Evolutionary conservation across 192 early-diverging fungal genomes (phyloP).

Genomic region (Mortierella claussenii): DNA sequence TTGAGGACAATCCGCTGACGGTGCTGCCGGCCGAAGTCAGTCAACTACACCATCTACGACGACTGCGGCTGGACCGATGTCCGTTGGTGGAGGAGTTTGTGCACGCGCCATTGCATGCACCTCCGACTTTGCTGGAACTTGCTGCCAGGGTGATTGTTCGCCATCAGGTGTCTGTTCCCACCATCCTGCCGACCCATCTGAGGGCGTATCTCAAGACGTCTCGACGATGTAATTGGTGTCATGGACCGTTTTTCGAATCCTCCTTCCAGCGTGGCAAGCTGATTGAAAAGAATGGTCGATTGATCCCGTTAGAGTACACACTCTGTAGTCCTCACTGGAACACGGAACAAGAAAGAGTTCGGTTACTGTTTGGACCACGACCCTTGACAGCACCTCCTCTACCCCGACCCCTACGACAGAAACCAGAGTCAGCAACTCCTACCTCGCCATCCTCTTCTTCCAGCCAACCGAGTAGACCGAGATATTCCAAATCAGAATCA

Average conservation of each 20-base stretch:
- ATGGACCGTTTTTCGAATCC: constrained; percentile 80
- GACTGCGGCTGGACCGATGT: constrained; percentile 65
- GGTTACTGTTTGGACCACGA: constrained; percentile 69
- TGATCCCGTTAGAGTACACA: constrained; percentile 73
- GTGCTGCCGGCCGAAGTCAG: constrained; percentile 76
- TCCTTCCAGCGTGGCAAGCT: constrained; percentile 66
- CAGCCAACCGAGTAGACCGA: not conserved
- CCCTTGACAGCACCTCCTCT: constrained; percentile 62
- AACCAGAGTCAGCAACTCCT: not conserved
- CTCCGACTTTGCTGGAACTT: constrained; percentile 78
- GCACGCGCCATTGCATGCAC: constrained; percentile 49
- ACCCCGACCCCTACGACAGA: too few species aligned
- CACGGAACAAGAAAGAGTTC: constrained; percentile 70
- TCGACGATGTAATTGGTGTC: constrained; percentile 77
- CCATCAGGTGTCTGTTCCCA: constrained; percentile 60
- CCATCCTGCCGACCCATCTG: constrained; percentile 52
- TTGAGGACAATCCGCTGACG: constrained; percentile 71
- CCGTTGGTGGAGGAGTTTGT: constrained; percentile 56
- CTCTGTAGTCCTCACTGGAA: constrained; percentile 83
- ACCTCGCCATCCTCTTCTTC: not conserved
- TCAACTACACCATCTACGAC: constrained; percentile 71
- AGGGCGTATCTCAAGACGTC: constrained; percentile 70
- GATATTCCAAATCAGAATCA: constrained; percentile 12
- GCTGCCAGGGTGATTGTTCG: constrained; percentile 79
- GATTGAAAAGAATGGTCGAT: constrained; percentile 64